A percentile compares a stretch with the other conserved stretches of the same genome.
Conservation (phyloP, 2,329 filamentous ascomycete genomes). For the Cordyceps farinosa region DNA sequence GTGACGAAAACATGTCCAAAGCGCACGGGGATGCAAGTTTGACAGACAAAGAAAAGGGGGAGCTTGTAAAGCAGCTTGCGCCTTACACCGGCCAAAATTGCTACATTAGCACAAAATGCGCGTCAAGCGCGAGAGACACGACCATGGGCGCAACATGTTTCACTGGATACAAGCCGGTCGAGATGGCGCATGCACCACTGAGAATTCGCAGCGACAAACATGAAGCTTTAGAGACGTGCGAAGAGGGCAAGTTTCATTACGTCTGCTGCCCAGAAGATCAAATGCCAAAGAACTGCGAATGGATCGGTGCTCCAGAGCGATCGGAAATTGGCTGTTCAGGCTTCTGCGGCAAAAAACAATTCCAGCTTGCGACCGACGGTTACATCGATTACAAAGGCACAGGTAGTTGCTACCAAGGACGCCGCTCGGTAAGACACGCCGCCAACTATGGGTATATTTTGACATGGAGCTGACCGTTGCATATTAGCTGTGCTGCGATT, state of each 20-base stretch:
- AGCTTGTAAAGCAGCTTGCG: constrained; percentile 21
- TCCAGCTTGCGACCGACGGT: constrained; percentile 21
- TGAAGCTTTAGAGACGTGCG: constrained; percentile 17
- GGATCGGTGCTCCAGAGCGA: constrained; percentile 24
- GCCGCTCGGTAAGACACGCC: neutral
- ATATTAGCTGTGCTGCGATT: constrained; percentile 23
- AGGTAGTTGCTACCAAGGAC: constrained; percentile 17
- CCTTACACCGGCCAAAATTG: constrained; percentile 28
- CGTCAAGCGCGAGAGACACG: neutral
- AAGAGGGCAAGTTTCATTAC: constrained; percentile 25
- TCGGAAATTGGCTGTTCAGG: constrained; percentile 23
- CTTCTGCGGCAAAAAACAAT: constrained; percentile 19
- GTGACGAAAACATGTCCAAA: constrained; percentile 18
- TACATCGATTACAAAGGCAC: constrained; percentile 19
- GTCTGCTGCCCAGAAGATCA: constrained; percentile 29
- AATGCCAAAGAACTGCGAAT: constrained; percentile 29
- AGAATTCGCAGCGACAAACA: neutral
- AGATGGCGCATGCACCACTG: neutral
- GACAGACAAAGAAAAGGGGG: constrained; percentile 13
- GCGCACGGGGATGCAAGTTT: constrained; percentile 3
- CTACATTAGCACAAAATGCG: constrained; percentile 25
- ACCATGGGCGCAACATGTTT: neutral
- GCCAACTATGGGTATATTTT: neutral
- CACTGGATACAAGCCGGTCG: neutral
- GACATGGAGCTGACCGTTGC: neutral